These are phyloP conservation scores for Cetraspora pellucida DNA, from an alignment of 192 early-diverging fungal genomes.

Conservation along the genomic window DNA sequence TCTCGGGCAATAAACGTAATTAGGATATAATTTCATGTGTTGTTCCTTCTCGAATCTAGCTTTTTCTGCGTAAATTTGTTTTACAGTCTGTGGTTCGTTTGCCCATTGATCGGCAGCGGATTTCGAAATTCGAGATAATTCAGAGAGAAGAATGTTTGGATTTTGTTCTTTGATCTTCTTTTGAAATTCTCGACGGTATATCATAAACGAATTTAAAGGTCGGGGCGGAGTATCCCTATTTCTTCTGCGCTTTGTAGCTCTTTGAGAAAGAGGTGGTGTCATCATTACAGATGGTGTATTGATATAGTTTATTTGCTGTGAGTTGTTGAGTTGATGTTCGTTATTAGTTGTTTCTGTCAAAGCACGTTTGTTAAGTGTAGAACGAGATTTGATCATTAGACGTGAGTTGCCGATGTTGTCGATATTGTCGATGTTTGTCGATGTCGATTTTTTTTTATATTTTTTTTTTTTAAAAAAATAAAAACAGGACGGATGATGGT, in stretches of 20 bases:
- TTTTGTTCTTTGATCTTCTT: slow-evolving; percentile 31
- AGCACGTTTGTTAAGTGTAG: too few species aligned
- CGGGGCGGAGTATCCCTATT: slow-evolving; percentile 28
- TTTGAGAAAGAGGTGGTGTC: background rate
- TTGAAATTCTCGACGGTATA: slow-evolving; percentile 32
- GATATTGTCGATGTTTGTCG: too few species aligned
- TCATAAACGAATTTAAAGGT: slow-evolving; percentile 33
- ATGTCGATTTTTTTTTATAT: too few species aligned
- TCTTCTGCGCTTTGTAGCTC: slow-evolving; percentile 22
- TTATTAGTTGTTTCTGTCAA: too few species aligned
- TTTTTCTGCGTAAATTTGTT: slow-evolving; percentile 25
- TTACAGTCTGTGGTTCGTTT: slow-evolving; percentile 11
- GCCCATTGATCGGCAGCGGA: slow-evolving; percentile 24
- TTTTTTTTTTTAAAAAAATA: too few species aligned
- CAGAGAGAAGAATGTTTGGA: slow-evolving; percentile 32
- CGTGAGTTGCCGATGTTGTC: too few species aligned
- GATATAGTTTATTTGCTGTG: background rate
- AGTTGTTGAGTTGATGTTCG: too few species aligned
- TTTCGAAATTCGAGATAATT: slow-evolving; percentile 28
- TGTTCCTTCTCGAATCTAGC: slow-evolving; percentile 21
- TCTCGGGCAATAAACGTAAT: slow-evolving; percentile 31
- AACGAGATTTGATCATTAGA: too few species aligned
- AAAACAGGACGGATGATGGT: too few species aligned
- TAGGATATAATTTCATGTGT: slow-evolving; percentile 33
- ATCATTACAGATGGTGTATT: background rate